These are phyloP conservation scores for Neoarthrinium moseri DNA, from an alignment of 2,329 filamentous ascomycete species.

Conservation along the genomic window DNA sequence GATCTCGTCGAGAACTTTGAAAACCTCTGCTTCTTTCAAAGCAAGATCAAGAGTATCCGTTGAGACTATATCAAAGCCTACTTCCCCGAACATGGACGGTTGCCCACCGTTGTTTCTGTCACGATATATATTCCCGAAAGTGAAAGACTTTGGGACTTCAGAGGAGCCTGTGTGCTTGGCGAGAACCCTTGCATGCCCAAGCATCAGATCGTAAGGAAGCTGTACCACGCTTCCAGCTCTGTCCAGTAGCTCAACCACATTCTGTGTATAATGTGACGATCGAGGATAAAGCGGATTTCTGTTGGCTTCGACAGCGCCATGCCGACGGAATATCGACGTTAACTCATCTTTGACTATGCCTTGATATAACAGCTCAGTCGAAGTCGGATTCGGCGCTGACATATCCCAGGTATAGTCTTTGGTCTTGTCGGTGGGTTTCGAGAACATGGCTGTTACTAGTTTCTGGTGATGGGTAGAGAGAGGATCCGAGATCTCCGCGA, in stretches of 20 bases:
- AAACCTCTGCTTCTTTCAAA: constrained; percentile 86
- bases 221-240: constrained; percentile 84
- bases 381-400: constrained; percentile 51
- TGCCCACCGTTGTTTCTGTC: constrained; percentile 77
- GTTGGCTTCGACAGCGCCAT: constrained; percentile 81
- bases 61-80: constrained; percentile 96
- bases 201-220: constrained; percentile 88
- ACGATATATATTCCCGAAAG: constrained; percentile 85
- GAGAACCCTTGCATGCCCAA: constrained; percentile 82
- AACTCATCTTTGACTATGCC: constrained; percentile 73
- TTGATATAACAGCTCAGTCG: constrained; percentile 66
- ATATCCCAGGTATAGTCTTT: constrained; percentile 82
- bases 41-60: constrained; percentile 77
- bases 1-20: constrained; percentile 94
- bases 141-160: constrained; percentile 72
- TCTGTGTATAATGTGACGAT: constrained; percentile 74
- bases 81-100: constrained; percentile 80
- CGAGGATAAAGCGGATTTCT: constrained; percentile 78
- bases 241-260: constrained; percentile 79
- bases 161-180: constrained; percentile 65
- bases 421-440: constrained; percentile 70
- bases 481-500: constrained; percentile 78
- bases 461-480: constrained; percentile 87
- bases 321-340: constrained; percentile 76
- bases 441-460: constrained; percentile 83